phyloP scores from a whole-genome alignment of 768 basidiomycete species.

The Steccherinum ochraceum region DNA sequence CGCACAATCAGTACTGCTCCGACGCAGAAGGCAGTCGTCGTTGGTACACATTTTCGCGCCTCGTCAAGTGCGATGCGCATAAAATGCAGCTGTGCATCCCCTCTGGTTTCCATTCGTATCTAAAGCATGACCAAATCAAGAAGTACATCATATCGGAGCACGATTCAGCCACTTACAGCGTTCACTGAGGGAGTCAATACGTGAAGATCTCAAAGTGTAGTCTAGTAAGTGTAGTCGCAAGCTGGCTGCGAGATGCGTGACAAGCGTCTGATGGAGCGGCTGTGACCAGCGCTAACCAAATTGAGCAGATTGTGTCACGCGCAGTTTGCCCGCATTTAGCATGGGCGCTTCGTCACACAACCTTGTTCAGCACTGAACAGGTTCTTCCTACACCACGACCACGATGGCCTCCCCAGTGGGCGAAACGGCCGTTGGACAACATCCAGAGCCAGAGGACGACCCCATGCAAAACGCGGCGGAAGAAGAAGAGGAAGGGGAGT shows the following conservation, averaged over 20 bases:
- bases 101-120: background rate
- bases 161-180: too few species aligned
- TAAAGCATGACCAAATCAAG: too few species aligned
- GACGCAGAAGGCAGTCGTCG: slow-evolving; percentile 83
- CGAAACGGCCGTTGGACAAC: slow-evolving; percentile 26
- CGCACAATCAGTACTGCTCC: slow-evolving; percentile 68
- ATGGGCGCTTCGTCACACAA: background rate
- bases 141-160: too few species aligned
- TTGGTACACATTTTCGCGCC: slow-evolving; percentile 63
- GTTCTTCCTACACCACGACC: slow-evolving; percentile 11
- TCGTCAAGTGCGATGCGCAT: slow-evolving; percentile 64
- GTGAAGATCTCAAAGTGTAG: too few species aligned
- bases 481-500: slow-evolving; percentile 47
- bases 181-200: too few species aligned
- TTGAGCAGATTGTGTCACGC: slow-evolving; percentile 3
- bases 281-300: background rate
- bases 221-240: too few species aligned
- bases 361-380: background rate
- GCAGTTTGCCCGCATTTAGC: slow-evolving; percentile 9
- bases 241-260: too few species aligned
- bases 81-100: slow-evolving; percentile 30
- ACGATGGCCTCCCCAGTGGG: slow-evolving; percentile 36
- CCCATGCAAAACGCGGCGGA: slow-evolving; percentile 48
- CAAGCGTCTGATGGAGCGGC: background rate
- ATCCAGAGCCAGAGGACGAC: slow-evolving; percentile 40